phyloP scores from a whole-genome alignment of 306 rosid species.

The Begonia masoniana region DNA sequence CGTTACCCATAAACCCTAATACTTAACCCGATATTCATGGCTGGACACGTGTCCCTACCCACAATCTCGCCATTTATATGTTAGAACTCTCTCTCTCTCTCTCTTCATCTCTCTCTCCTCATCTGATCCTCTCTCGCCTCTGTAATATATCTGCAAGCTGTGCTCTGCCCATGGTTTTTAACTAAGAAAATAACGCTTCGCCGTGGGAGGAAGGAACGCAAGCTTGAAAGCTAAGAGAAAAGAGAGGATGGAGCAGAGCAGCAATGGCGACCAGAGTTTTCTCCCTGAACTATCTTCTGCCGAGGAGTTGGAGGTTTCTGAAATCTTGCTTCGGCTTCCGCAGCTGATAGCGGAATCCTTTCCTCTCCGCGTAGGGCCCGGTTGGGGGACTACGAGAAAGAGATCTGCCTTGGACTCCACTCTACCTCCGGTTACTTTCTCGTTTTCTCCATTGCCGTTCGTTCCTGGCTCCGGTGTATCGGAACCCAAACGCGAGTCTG shows the following conservation, averaged over 20 bases:
- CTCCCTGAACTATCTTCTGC: not conserved
- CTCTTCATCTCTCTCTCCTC: not conserved
- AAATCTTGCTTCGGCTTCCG: constrained; percentile 19
- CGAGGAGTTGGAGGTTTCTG: constrained; percentile 8
- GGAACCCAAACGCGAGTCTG: not conserved
- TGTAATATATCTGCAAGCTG: not conserved
- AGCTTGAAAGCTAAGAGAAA: not conserved
- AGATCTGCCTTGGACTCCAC: constrained; percentile 29
- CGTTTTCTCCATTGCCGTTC: constrained; percentile 9
- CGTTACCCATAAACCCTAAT: too few species aligned
- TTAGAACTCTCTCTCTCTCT: not conserved
- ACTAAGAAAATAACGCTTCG: not conserved
- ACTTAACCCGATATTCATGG: too few species aligned
- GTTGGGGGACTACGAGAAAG: constrained; percentile 30
- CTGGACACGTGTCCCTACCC: constrained; percentile 33
- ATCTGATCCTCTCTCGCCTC: not conserved
- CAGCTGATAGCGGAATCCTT: constrained; percentile 5
- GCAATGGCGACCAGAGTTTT: not conserved
- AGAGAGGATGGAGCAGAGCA: not conserved
- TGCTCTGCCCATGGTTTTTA: not conserved
- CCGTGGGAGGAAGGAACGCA: not conserved
- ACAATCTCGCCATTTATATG: constrained; percentile 6
- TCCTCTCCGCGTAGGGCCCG: not conserved
- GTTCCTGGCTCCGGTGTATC: not conserved
- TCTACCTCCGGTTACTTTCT: not conserved